Percentiles rank a stretch among this genome's conserved stretches.
Conservation (phyloP, 2,329 filamentous ascomycete genomes). For the Pseudogymnoascus sp. region DNA sequence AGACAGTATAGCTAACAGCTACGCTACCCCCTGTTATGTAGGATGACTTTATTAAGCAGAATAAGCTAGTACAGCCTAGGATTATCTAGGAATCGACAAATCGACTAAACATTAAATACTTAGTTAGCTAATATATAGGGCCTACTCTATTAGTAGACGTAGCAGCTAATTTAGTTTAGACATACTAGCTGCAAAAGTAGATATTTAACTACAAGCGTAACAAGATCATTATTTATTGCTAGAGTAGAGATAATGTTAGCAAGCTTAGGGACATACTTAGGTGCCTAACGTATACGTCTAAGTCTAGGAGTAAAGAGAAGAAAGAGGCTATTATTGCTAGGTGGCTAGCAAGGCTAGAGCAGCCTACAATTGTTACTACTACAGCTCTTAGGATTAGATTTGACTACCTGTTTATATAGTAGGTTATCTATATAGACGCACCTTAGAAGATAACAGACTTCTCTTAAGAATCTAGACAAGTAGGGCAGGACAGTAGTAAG, state of each 20-base stretch:
- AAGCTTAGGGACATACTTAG: constrained; percentile 9
- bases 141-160: constrained; percentile 9
- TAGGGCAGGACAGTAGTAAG: background rate
- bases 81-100: constrained; percentile 14
- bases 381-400: background rate
- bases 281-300: constrained; percentile 9
- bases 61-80: too few species aligned
- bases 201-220: constrained; percentile 11
- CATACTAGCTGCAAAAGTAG: constrained; percentile 9
- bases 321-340: constrained; percentile 1
- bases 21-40: too few species aligned
- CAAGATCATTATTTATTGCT: constrained; percentile 16
- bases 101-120: constrained; percentile 15
- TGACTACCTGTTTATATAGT: background rate
- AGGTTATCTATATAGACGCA: background rate
- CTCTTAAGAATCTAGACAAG: background rate
- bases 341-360: too few species aligned
- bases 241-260: constrained; percentile 10
- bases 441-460: background rate
- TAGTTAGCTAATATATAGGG: constrained; percentile 7
- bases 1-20: too few species aligned
- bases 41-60: too few species aligned
- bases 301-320: constrained; percentile 8
- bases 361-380: constrained; percentile 2
- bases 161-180: constrained; percentile 8